These are phyloP conservation scores for Grigorovia transvaalensis DNA, from an alignment of 805 yeast genomes.

Conservation along the genomic window DNA sequence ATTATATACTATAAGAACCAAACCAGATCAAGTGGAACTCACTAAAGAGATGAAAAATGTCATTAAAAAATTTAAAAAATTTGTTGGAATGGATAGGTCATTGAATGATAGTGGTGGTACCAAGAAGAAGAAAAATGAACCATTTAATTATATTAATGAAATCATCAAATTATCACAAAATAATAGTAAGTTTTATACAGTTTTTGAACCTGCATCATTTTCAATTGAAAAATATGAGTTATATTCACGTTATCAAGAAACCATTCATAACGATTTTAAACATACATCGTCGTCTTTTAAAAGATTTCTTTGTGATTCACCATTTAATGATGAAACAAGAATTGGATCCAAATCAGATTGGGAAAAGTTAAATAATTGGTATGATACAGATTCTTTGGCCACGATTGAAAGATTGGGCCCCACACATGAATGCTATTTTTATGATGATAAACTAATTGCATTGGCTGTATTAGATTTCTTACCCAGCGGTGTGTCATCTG, in stretches of 20 bases:
- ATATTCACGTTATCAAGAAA: slow-evolving; percentile 59
- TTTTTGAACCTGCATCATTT: slow-evolving; percentile 42
- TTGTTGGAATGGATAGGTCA: not conserved
- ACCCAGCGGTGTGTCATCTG: slow-evolving; percentile 69
- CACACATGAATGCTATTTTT: slow-evolving; percentile 68
- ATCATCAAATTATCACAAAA: slow-evolving; percentile 31
- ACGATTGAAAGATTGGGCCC: slow-evolving; percentile 38
- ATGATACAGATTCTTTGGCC: slow-evolving; percentile 11
- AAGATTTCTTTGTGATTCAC: slow-evolving; percentile 59
- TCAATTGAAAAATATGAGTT: slow-evolving; percentile 51
- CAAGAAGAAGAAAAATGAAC: slow-evolving; percentile 6
- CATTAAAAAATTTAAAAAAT: slow-evolving; percentile 45
- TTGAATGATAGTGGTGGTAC: not conserved
- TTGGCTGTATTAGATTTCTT: slow-evolving; percentile 68
- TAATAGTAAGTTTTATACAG: slow-evolving; percentile 29
- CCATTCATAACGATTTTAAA: slow-evolving; percentile 56
- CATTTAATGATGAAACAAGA: slow-evolving; percentile 35
- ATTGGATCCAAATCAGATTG: slow-evolving; percentile 21
- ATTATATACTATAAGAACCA: slow-evolving; percentile 65
- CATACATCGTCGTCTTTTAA: slow-evolving; percentile 40
- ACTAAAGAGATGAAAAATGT: slow-evolving; percentile 58
- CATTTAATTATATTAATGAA: slow-evolving; percentile 25
- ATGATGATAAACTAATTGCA: slow-evolving; percentile 54
- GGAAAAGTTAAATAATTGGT: slow-evolving; percentile 32
- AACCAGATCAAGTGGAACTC: slow-evolving; percentile 34